Conservation (phyloP, 768 basidiomycete genomes). For the Mycena amicta region DNA sequence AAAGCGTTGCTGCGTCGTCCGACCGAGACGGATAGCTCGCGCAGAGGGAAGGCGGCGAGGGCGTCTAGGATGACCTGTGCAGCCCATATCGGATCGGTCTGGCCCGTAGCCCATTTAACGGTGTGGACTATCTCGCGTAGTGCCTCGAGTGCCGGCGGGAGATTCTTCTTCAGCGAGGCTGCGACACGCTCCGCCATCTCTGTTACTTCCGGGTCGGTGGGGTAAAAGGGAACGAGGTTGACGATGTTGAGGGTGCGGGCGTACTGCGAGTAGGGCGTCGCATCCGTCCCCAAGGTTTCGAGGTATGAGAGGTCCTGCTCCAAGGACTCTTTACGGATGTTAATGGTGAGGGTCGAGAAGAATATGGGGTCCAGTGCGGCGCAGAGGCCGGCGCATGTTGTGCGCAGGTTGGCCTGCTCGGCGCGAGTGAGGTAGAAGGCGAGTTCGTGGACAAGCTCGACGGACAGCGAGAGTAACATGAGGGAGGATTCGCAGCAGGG, state of each 20-base stretch:
- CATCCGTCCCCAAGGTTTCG: not conserved
- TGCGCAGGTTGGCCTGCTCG: not conserved
- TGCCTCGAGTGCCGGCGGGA: not conserved
- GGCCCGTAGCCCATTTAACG: not conserved
- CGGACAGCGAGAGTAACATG: not conserved
- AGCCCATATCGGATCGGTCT: not conserved
- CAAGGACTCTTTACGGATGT: not conserved
- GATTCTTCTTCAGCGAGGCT: not conserved
- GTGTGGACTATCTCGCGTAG: not conserved
- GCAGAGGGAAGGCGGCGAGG: not conserved
- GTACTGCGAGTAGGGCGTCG: not conserved
- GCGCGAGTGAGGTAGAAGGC: not conserved
- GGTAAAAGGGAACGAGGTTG: not conserved
- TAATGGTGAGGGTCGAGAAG: not conserved
- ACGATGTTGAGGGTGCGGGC: not conserved
- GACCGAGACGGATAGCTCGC: not conserved
- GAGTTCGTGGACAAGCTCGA: not conserved
- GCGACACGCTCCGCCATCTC: not conserved
- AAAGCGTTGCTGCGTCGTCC: not conserved
- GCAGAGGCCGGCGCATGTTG: not conserved
- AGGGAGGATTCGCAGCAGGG: too few relatives aligned
- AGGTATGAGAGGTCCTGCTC: not conserved
- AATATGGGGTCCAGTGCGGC: not conserved
- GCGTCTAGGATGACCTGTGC: not conserved
- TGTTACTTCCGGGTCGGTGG: not conserved